phyloP scores from a whole-genome alignment of 371 early-diverging fungal species.

The Mucor piriformis region DNA sequence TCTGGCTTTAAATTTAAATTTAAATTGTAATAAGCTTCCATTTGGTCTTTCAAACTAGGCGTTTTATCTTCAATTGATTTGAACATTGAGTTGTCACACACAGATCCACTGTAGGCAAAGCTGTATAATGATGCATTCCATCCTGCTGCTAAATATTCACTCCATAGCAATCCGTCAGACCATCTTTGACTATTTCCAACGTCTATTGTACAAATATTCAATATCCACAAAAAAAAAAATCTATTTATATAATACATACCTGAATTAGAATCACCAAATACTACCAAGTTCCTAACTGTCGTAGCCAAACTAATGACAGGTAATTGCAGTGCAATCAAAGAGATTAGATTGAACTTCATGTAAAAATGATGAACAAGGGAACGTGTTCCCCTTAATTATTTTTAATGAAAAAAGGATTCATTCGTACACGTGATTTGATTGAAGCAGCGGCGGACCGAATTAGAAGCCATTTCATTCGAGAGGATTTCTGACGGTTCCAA shows the following conservation, averaged over 20 bases:
- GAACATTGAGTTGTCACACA: conserved; percentile 42
- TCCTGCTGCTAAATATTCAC: conserved; percentile 43
- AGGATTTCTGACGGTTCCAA: no score
- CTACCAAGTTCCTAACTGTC: conserved; percentile 38
- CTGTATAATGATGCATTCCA: conserved; percentile 48
- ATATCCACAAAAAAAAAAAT: neutral
- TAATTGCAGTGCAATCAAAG: neutral
- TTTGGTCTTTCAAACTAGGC: conserved; percentile 49
- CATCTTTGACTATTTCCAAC: conserved; percentile 40
- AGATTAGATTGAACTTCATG: neutral
- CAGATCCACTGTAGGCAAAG: conserved; percentile 49
- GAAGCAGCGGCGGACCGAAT: no score
- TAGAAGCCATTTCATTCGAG: no score
- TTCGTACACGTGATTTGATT: neutral
- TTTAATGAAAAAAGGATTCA: neutral
- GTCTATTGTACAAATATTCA: conserved; percentile 18
- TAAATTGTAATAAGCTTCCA: conserved; percentile 42
- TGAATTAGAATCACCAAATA: conserved; percentile 56
- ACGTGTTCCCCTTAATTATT: neutral
- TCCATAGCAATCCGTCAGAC: conserved; percentile 52
- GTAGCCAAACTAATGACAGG: conserved; percentile 5
- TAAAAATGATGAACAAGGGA: conserved; percentile 2
- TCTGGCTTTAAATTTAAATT: conserved; percentile 31
- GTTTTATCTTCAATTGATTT: conserved; percentile 25
- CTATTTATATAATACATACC: conserved; percentile 22